Evolutionary conservation across 2,329 filamentous ascomycete species (phyloP).

Genomic region (Pseudocercospora fijiensis): DNA sequence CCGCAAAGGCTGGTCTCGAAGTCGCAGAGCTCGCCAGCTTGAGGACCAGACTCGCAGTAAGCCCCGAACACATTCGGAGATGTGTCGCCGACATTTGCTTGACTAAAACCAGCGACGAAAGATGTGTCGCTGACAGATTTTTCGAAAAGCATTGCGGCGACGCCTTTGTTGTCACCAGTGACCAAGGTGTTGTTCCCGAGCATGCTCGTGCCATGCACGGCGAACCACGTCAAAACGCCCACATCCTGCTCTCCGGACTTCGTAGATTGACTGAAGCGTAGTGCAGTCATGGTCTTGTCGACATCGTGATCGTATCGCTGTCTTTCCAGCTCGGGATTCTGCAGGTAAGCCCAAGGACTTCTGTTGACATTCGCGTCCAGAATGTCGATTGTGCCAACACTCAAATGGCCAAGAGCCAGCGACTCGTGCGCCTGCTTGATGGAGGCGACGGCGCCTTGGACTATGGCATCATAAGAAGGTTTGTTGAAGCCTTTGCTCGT

Average conservation of each 20-base stretch:
- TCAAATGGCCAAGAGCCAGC: slow-evolving; percentile 68
- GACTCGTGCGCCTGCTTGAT: slow-evolving; percentile 77
- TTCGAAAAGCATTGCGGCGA: slow-evolving; percentile 83
- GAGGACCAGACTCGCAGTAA: slow-evolving; percentile 81
- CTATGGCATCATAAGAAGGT: slow-evolving; percentile 85
- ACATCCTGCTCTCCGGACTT: slow-evolving; percentile 72
- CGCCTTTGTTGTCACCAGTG: slow-evolving; percentile 94
- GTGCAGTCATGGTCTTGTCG: slow-evolving; percentile 76
- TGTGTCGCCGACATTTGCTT: slow-evolving; percentile 87
- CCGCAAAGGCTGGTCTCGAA: slow-evolving; percentile 84
- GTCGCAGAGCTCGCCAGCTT: slow-evolving; percentile 62
- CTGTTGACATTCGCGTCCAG: slow-evolving; percentile 81
- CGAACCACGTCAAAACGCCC: slow-evolving; percentile 85
- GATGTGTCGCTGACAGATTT: slow-evolving; percentile 57
- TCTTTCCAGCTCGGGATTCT: slow-evolving; percentile 77
- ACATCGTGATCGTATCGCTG: slow-evolving; percentile 63
- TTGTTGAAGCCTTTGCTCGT: slow-evolving; percentile 82
- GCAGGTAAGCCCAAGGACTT: slow-evolving; percentile 82
- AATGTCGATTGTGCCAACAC: slow-evolving; percentile 67
- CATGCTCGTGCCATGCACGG: slow-evolving; percentile 88
- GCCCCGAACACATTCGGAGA: slow-evolving; percentile 84
- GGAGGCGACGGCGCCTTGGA: slow-evolving; percentile 78
- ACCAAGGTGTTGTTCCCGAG: slow-evolving; percentile 88
- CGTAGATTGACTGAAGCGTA: slow-evolving; percentile 66
- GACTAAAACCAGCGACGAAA: slow-evolving; percentile 90